Conservation (phyloP, 78 protist species). For the Polysphondylium violaceum region DNA sequence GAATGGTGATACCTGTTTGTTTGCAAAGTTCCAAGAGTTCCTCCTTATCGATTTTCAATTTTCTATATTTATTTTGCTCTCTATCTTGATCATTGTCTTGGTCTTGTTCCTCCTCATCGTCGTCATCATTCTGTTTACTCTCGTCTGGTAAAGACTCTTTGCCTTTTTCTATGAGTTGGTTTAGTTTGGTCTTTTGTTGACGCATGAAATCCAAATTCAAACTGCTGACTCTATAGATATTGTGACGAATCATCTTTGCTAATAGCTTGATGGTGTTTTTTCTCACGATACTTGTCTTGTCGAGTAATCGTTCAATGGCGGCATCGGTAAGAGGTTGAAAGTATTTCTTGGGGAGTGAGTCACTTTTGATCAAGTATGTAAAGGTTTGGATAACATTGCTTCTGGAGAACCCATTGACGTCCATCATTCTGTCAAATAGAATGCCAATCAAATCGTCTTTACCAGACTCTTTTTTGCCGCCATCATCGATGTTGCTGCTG, state of each 20-base stretch:
- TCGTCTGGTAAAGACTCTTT: no score
- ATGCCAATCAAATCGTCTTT: constrained; percentile 2
- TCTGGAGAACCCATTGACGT: constrained; percentile 43
- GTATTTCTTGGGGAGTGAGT: constrained; percentile 4
- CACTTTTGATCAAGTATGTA: neutral
- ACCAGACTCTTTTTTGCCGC: neutral
- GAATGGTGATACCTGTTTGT: constrained; percentile 1
- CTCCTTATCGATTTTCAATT: neutral
- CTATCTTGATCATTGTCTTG: constrained; percentile 1
- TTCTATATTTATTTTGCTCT: neutral
- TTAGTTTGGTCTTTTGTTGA: neutral
- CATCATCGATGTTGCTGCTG: neutral
- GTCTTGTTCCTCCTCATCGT: neutral
- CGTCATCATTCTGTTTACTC: neutral
- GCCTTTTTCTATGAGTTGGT: neutral
- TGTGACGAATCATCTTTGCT: neutral
- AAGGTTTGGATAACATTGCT: constrained; percentile 27
- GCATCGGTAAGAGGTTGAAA: neutral
- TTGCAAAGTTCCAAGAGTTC: constrained; percentile 11
- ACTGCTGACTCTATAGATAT: constrained; percentile 16
- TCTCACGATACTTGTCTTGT: constrained; percentile 48
- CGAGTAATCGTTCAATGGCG: constrained; percentile 43
- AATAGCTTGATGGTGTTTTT: constrained; percentile 44
- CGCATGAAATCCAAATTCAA: neutral
- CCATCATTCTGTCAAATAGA: constrained; percentile 27